Conservation (phyloP, 1,284 basidiomycete genomes). For the Porphyrellus sp. region DNA sequence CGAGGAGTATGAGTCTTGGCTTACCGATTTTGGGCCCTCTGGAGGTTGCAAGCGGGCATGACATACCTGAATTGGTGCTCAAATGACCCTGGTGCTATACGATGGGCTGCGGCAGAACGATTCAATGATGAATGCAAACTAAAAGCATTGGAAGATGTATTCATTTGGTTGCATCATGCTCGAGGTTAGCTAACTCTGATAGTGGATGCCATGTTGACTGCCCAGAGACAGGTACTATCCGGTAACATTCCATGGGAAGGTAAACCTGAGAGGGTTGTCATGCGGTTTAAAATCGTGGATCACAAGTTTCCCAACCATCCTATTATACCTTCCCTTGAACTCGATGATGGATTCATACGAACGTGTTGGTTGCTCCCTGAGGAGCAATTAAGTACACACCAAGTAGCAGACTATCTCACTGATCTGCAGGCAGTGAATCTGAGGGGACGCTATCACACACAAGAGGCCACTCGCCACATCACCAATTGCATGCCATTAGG, state of each 20-base stretch:
- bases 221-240: constrained; percentile 12
- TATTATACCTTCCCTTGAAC: accelerated
- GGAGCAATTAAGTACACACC: too few species aligned
- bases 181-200: background rate
- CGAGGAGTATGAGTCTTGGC: background rate
- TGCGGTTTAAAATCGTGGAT: constrained; percentile 3
- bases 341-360: background rate
- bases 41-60: constrained; percentile 1
- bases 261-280: background rate
- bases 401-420: too few species aligned
- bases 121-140: background rate
- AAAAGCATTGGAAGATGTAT: constrained; percentile 5
- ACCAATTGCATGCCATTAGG: too few species aligned
- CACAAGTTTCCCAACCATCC: background rate
- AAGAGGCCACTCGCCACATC: too few species aligned
- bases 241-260: constrained; percentile 16
- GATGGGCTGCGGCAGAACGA: constrained; percentile 13
- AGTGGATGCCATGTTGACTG: background rate
- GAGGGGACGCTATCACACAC: too few species aligned
- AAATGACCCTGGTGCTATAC: background rate
- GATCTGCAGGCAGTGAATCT: too few species aligned
- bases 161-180: constrained; percentile 12
- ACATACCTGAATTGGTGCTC: constrained; percentile 9
- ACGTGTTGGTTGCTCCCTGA: constrained; percentile 9
- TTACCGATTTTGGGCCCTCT: constrained; percentile 12